Percentiles rank a stretch among this genome's conserved stretches.
Conservation (phyloP, 2,329 filamentous ascomycete genomes). For the Ophiostoma australiae region DNA sequence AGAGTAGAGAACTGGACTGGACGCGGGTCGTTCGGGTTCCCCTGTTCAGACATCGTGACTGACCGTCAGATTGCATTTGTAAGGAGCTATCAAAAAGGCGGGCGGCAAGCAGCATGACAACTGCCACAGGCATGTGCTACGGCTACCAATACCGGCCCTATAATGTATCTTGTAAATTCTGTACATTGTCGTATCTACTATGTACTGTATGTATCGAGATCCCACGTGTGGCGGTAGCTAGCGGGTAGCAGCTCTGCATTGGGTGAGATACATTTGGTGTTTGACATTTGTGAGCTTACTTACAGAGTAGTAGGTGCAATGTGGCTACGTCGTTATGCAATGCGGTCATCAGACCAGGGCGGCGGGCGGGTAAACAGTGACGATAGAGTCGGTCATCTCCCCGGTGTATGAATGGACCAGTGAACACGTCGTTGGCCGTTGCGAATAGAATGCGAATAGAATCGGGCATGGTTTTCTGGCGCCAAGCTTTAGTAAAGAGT, state of each 20-base stretch:
- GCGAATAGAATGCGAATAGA: too few species aligned
- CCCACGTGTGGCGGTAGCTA: constrained; percentile 7
- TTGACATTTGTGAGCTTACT: neutral
- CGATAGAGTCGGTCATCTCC: constrained; percentile 1
- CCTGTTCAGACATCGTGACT: neutral
- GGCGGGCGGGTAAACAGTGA: constrained; percentile 3
- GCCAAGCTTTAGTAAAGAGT: too few species aligned
- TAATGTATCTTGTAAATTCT: neutral
- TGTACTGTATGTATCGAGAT: neutral
- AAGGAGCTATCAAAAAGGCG: neutral
- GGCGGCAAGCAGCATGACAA: constrained; percentile 9
- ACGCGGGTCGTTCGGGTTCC: neutral
- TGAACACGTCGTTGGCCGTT: too few species aligned
- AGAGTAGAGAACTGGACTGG: too few species aligned
- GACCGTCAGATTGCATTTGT: neutral
- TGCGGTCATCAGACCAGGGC: neutral
- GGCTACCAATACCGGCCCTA: constrained; percentile 1
- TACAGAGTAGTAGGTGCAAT: too few species aligned
- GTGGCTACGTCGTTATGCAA: neutral
- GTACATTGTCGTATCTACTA: neutral
- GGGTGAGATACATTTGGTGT: neutral
- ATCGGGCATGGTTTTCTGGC: too few species aligned
- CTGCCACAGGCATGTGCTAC: neutral
- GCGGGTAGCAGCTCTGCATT: neutral
- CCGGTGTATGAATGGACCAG: neutral